Base-by-base conservation (phyloP, 2,329 filamentous ascomycete species). In the Huntiella decipiens region DNA sequence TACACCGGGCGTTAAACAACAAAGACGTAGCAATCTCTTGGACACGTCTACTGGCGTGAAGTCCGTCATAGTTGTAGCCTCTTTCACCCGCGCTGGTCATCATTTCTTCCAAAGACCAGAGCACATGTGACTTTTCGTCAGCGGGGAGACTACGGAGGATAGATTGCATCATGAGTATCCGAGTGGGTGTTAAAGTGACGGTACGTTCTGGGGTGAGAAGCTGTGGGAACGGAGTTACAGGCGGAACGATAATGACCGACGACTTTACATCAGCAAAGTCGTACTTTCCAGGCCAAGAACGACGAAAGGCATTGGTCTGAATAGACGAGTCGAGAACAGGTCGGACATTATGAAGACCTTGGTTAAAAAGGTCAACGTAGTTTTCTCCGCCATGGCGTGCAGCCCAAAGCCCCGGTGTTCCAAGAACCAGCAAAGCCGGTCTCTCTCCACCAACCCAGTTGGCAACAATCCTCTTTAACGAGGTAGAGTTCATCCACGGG, bases 1-100 rank as follows among this genome's bases (percentile, higher is more conserved):
- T 76, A 56, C 73, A 77, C 42, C 69, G 65, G 13, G 66, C 55
- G 51, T 71, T 73, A 37, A 77, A 61, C 0, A 75, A 52, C 8
- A 74, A 57, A 51, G 71, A 63, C 4, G 65, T 63, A 54, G 66
- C 65, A 43, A 57, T 56, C 38, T 56, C 56, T 1, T 64, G 62
- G 12, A 71, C 60, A 28, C 57, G 56, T 19, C 63, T 57, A 12
- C 61, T 54, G 5, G 69, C 59, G 54, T 68, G 65, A 19, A 71
- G 51, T 3, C 67, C 66, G 51, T 63, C 64, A 38, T 63, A 61
- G 45, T 64, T 58, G 35, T 66, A 66, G 22, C 60, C 56, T 4
- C 31, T 32, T 22, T 41, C 40, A 11, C 39, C 41, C 10, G 38
- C 43, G 22, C 37, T 57, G n/a, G 59, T 57, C 12, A 61, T 64